phyloP scores from a whole-genome alignment of 108 stramenopile species.

The Pelagomonas calceolata region DNA sequence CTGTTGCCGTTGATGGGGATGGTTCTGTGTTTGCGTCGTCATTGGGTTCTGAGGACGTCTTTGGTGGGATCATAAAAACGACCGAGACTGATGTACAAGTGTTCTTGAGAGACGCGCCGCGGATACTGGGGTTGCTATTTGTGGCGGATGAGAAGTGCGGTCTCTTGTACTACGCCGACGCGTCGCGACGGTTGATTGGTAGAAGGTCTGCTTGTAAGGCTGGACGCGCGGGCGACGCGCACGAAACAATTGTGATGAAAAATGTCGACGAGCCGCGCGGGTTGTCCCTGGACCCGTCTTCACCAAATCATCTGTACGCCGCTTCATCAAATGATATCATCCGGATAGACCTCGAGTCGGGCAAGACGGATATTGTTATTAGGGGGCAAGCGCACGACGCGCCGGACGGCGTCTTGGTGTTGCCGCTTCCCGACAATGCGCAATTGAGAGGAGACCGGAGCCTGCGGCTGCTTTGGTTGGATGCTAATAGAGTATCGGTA shows the following conservation, averaged over 20 bases:
- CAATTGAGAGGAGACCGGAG: not conserved
- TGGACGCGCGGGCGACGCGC: not conserved
- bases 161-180: not conserved
- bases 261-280: not conserved
- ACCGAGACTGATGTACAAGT: not conserved
- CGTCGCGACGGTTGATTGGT: not conserved
- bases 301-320: no score
- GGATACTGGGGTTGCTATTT: not conserved
- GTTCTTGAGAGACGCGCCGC: not conserved
- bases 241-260: not conserved
- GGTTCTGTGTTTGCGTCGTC: not conserved
- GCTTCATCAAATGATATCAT: no score
- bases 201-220: not conserved
- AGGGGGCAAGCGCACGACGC: no score
- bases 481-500: not conserved
- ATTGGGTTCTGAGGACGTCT: not conserved
- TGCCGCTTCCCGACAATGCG: not conserved
- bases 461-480: not conserved
- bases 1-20: not conserved
- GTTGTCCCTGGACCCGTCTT: not conserved
- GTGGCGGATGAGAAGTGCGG: not conserved
- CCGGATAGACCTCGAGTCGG: no score
- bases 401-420: not conserved
- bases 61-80: not conserved
- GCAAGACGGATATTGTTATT: no score